Evolutionary conservation across 768 basidiomycete genomes (phyloP).

Genomic region (Nidularia pulvinata): DNA sequence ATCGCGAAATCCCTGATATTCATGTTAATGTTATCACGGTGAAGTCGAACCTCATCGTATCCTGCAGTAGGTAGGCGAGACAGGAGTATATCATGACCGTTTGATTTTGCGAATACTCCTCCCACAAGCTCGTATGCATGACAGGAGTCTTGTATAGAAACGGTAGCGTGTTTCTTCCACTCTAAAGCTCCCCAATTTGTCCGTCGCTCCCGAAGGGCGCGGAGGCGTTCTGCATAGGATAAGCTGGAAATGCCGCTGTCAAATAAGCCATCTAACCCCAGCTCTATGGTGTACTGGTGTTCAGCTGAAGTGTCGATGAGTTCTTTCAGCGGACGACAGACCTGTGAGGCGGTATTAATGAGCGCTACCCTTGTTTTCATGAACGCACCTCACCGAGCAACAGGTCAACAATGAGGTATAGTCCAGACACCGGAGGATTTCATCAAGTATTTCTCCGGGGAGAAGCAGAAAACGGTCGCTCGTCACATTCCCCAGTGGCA

Average conservation of each 20-base stretch:
- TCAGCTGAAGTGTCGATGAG: constrained; percentile 18
- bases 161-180: constrained; percentile 8
- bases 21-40: constrained; percentile 34
- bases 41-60: constrained; percentile 7
- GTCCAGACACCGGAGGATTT: constrained; percentile 4
- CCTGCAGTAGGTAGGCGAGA: constrained; percentile 19
- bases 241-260: neutral
- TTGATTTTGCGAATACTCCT: constrained; percentile 51
- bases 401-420: constrained; percentile 2
- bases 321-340: constrained; percentile 22
- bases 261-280: constrained; percentile 32
- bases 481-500: too few relatives aligned
- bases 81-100: constrained; percentile 10
- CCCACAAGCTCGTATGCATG: constrained; percentile 60
- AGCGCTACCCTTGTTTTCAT: too few relatives aligned
- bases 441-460: constrained; percentile 4
- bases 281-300: constrained; percentile 34
- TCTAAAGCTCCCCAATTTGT: constrained; percentile 18
- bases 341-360: constrained; percentile 10
- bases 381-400: constrained; percentile 1
- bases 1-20: constrained; percentile 56
- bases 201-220: constrained; percentile 11
- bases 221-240: constrained; percentile 12
- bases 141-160: constrained; percentile 12
- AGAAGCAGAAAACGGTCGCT: neutral